Conservation (phyloP, 345 rosid species). For the Arabis alpina region DNA sequence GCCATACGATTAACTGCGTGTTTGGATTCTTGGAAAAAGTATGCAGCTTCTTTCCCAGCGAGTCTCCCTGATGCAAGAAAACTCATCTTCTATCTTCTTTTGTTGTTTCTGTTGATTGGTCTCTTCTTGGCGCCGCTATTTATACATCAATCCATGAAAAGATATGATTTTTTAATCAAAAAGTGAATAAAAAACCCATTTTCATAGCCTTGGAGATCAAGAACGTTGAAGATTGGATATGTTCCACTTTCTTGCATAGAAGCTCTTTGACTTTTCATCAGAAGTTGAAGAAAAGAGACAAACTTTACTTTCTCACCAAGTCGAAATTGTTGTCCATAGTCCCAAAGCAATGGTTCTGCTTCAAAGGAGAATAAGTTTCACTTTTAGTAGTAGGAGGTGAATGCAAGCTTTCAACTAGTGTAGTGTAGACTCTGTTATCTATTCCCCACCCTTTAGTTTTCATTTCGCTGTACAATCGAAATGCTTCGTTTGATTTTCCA, state of each 20-base stretch:
- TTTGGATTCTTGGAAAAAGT: constrained; percentile 85
- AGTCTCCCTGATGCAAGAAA: constrained; percentile 77
- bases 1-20: constrained; percentile 82
- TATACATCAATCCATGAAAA: constrained; percentile 1
- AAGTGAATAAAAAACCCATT: constrained; percentile 21
- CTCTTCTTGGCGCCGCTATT: constrained; percentile 15
- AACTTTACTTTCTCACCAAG: constrained; percentile 33
- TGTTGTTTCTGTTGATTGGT: constrained; percentile 9
- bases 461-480: constrained; percentile 59
- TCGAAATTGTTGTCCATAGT: not conserved
- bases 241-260: constrained; percentile 33
- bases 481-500: constrained; percentile 75
- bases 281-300: constrained; percentile 16
- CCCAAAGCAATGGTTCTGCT: constrained; percentile 7
- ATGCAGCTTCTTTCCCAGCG: constrained; percentile 93
- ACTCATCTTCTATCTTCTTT: constrained; percentile 59
- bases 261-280: constrained; percentile 35
- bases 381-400: not conserved
- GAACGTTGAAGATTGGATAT: constrained; percentile 23
- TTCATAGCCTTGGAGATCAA: constrained; percentile 39
- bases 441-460: constrained; percentile 53
- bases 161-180: not conserved
- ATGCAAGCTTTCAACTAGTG: constrained; percentile 69
- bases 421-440: constrained; percentile 57
- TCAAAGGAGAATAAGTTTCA: not conserved